These are phyloP conservation scores for Naegleria gruberi DNA, from an alignment of 208 protist species.

Conservation along the genomic window DNA sequence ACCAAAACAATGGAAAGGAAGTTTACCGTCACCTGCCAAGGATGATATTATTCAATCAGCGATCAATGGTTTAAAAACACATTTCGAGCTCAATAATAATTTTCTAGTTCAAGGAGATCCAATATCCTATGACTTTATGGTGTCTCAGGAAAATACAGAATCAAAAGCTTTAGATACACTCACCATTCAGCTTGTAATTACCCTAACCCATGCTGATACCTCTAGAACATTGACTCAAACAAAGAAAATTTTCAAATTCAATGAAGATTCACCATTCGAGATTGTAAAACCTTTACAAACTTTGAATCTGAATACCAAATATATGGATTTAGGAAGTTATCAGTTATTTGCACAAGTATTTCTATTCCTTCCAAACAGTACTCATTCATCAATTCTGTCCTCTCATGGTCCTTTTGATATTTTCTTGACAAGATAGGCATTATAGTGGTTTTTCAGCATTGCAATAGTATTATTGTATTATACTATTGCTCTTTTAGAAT, in stretches of 20 bases:
- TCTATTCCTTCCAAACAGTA: neutral
- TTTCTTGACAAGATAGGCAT: too few relatives aligned
- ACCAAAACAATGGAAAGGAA: conserved; percentile 8
- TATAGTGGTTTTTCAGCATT: too few relatives aligned
- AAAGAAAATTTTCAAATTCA: neutral
- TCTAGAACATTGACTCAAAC: neutral
- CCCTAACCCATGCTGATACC: neutral
- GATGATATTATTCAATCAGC: conserved; percentile 8
- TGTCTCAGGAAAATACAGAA: neutral
- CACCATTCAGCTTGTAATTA: neutral
- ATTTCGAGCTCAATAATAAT: neutral
- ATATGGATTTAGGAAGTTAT: neutral
- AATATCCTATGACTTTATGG: neutral
- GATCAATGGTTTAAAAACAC: neutral
- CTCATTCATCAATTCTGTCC: neutral
- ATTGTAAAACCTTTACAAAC: neutral
- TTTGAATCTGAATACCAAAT: neutral
- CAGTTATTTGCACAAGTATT: neutral
- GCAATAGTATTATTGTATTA: too few relatives aligned
- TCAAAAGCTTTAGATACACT: neutral
- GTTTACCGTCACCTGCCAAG: neutral
- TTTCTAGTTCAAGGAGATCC: neutral
- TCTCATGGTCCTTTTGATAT: neutral
- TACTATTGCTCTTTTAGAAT: neutral
- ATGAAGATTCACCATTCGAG: neutral